Conservation (phyloP, 2,329 filamentous ascomycete genomes). For the Cladophialophora bantiana region DNA sequence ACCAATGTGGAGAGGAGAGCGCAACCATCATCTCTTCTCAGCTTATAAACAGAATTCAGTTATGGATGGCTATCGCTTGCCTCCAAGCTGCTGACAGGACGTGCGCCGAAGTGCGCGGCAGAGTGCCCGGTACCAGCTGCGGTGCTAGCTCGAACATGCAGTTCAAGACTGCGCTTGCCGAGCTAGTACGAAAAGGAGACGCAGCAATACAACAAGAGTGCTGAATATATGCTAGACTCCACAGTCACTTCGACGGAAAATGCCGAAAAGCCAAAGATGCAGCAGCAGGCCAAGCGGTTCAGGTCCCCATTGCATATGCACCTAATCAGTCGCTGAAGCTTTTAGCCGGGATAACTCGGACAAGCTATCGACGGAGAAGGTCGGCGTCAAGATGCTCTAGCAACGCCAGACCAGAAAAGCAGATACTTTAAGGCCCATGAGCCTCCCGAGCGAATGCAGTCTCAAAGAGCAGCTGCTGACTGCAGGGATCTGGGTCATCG, state of each 20-base stretch:
- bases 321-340: background rate
- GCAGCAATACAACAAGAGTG: background rate
- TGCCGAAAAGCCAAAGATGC: constrained; percentile 1
- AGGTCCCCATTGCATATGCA: constrained; percentile 3
- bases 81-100: constrained; percentile 1
- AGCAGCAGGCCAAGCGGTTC: background rate
- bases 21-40: constrained; percentile 15
- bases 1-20: background rate
- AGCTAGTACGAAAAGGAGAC: background rate
- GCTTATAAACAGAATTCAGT: background rate
- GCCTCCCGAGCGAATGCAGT: background rate
- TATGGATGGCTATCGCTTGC: background rate
- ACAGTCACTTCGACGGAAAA: background rate
- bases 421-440: background rate
- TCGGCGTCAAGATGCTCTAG: background rate
- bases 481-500: background rate
- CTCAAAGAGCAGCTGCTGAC: background rate
- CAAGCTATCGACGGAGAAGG: background rate
- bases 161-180: background rate
- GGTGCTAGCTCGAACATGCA: background rate
- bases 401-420: background rate
- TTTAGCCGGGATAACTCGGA: constrained; percentile 8
- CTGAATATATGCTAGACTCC: background rate
- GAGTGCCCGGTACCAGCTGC: background rate
- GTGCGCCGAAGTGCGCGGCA: background rate